Evolutionary conservation across 768 basidiomycete species (phyloP), one percentile per base, ranked within the genome.

Genomic region (Suillus lakei): DNA sequence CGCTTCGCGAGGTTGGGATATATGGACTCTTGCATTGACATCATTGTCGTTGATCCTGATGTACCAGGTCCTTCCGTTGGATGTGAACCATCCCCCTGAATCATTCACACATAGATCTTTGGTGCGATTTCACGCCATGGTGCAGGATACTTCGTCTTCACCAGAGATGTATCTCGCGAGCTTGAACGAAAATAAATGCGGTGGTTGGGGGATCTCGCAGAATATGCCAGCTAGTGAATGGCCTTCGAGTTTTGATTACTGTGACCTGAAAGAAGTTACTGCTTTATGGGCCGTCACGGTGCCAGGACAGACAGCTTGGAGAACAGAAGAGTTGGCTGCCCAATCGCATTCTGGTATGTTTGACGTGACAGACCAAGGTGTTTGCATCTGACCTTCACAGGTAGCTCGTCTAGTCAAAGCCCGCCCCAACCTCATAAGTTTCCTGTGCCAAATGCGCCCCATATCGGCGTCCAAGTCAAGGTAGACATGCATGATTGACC

Each of bases 121-220:
- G 5, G 90, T 95, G 4, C 81, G 84, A 23, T 93, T 94, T 74
- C 84, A 86, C 38, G 89, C 85, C 30, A 92, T 94, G 90, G 82
- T 94, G 36, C 93, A 95, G 74, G 93, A 94, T 72, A 93, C 91
- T 2, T 91, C 92, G 3, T 72, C 84, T 21, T 87, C 90, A 6
- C 85, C 86, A 0, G 91, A 93, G 72, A 80, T 95, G 67, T 95
- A 95, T 75, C 79, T 92, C 48, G 83, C 87, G 3, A 81, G 72
- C 48, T 74, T 79, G 30, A 63, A 71, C 50, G 74, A 79, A 41
- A 81, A 80, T 1, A 72, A 71, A 50, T 86, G 84, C 63, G 91
- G 91, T 32, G 93, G 92, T n/a, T 94, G 93, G 93, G 92, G 91
- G 7, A 76, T 91, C 30, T 75, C 70, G 58, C 83, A 80, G 23